Evolutionary conservation across 1,284 basidiomycete genomes (phyloP).

Genomic region (Malassezia yamatoensis): DNA sequence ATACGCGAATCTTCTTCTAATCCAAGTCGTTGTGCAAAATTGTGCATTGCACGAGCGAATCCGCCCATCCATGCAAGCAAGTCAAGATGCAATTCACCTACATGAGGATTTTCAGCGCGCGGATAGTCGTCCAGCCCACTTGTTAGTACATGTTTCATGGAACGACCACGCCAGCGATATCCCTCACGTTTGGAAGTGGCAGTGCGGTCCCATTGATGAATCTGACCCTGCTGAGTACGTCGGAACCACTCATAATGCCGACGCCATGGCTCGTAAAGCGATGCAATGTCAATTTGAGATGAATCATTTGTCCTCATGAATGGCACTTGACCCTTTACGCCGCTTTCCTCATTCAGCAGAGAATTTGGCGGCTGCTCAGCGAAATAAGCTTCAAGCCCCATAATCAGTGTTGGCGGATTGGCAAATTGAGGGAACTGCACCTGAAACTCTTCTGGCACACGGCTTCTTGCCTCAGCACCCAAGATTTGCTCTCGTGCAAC

Average conservation of each 20-base stretch:
- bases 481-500: constrained; percentile 88
- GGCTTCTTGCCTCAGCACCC: constrained; percentile 76
- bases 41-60: constrained; percentile 46
- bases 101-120: constrained; percentile 65
- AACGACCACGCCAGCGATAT: constrained; percentile 87
- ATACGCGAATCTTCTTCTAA: constrained; percentile 68
- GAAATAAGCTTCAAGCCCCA: constrained; percentile 80
- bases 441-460: constrained; percentile 70
- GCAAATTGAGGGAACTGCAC: constrained; percentile 84
- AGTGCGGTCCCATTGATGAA: constrained; percentile 72
- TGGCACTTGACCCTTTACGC: constrained; percentile 18
- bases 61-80: constrained; percentile 90
- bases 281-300: constrained; percentile 58
- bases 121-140: constrained; percentile 94
- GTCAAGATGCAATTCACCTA: constrained; percentile 83
- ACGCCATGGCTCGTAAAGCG: constrained; percentile 71
- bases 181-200: constrained; percentile 75
- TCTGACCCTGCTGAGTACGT: constrained; percentile 71
- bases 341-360: not conserved
- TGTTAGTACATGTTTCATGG: constrained; percentile 73
- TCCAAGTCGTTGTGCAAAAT: constrained; percentile 53
- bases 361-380: constrained; percentile 53
- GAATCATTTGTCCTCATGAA: not conserved
- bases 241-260: constrained; percentile 93
- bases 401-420: constrained; percentile 82